Evolutionary conservation across 2,329 filamentous ascomycete genomes (phyloP), one percentile per base, ranked within the genome.

Genomic region (Calonectria montana): DNA sequence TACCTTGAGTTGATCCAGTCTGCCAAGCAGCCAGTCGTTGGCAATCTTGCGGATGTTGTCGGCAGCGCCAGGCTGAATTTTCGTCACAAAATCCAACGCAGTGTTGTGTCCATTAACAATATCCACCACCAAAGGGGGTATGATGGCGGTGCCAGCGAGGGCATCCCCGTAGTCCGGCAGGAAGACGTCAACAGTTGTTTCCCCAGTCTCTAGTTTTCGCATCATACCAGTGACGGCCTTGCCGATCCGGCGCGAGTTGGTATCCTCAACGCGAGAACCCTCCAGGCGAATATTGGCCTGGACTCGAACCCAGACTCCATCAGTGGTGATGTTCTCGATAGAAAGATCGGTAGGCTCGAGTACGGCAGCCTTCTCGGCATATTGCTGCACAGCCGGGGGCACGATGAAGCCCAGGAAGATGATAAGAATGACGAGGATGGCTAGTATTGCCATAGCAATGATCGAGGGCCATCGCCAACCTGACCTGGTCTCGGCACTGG

Each of bases 11-110:
- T 89, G 87, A 13, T 91, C 89, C 70, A 98, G 86, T 66, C 91
- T 92, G 45, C 96, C 95, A 66, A 94, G 91, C 72, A 99, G 85
- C 92, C 95, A 98, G 82, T 98, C 94, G 81, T 97, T 95, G 57
- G 94, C 95, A 74, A 98, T 89, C 71, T 89, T 89, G 71, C 94
- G 92, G 76, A 98, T 91, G 7, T 92, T 93, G 67, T 95, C 91
- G 16, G 94, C 86, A 78, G 95, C 91, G 35, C 95, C 96, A 29
- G 95, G 93, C 43, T 89, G 86, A 45, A 98, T 84, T 73, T 97
- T 92, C 48, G 93, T 90, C 67, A 97, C 84, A 77, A 98, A 92
- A 78, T 98, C 94, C 69, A 98, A 86, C 69, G 90, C 86, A 3
- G 94, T 98, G 18, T 88, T 91, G 77, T 94, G 90, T 13, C 94